Evolutionary conservation across 257 asterid species (phyloP).

Genomic region (Henckelia pumila): DNA sequence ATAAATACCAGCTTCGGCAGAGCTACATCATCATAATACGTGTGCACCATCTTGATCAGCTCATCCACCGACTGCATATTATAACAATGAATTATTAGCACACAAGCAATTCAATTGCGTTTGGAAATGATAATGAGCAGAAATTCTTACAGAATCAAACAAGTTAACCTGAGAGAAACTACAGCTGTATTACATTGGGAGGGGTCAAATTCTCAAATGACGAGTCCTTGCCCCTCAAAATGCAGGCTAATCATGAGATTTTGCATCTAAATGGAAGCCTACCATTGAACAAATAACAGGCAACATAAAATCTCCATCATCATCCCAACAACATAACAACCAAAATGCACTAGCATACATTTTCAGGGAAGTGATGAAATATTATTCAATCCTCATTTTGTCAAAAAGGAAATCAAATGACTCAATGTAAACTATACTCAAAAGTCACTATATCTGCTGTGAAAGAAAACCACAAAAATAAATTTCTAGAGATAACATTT

Average conservation of each 20-base stretch:
- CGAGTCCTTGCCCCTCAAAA: constrained; percentile 17
- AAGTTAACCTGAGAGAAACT: constrained; percentile 14
- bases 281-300: too few species aligned
- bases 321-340: too few species aligned
- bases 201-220: constrained; percentile 1
- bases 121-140: neutral
- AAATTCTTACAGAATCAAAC: constrained; percentile 12
- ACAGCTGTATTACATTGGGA: neutral
- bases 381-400: neutral
- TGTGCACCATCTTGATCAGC: constrained; percentile 76
- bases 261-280: too few species aligned
- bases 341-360: too few species aligned
- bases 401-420: neutral
- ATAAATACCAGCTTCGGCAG: constrained; percentile 86
- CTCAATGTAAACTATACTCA: neutral
- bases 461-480: neutral
- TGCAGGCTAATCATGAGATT: neutral
- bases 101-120: constrained; percentile 5
- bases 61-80: constrained; percentile 78
- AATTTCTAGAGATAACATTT: neutral
- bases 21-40: constrained; percentile 86
- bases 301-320: too few species aligned
- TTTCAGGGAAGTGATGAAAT: neutral
- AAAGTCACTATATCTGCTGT: neutral
- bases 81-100: constrained; percentile 25